Base-by-base conservation (phyloP, 345 rosid genomes). In the Tarenaya hassleriana region DNA sequence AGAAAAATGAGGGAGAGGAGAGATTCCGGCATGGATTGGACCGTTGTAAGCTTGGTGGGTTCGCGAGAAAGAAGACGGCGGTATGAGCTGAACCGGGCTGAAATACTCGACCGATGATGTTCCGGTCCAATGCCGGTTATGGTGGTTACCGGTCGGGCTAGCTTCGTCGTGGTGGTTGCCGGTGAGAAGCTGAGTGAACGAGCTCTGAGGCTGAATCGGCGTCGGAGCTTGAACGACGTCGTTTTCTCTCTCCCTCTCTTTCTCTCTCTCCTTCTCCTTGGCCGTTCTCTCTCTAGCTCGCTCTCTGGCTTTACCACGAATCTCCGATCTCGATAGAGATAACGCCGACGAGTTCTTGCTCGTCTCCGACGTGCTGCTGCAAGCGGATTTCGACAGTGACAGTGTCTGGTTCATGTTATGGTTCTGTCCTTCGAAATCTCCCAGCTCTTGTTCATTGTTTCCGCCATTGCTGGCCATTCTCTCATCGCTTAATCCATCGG, bases 301-400 rank as follows among this genome's bases (percentile, higher is more conserved):
- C 46, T 84, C 95, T 0, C 96, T 58, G 0, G 88, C 89, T 64
- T 69, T 82, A 0, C 63, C 86, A 8, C 94, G 85, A 58, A 71
- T 48, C 63, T 83, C 96, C 0, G 95, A 72, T 60, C 80, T 68
- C 0, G 94, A 77, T 9, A 92, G 77, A 17, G 98, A 87, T 55
- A 87, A 57, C n/a, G 82, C 74, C 0, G 57, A n/a, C 11, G 96
- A 87, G 9, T 88, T 86, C 66, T 79, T 85, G 60, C 95, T 82
- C 4, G 86, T 85, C 68, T 92, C 98, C 0, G 98, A 92, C 29
- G 78, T 88, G 63, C 98, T 84, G 39, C 98, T 92, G 37, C 91
- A 82, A 61, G 88, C 95, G 37, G 98, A 82, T 72, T 79, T 91
- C 21, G 84, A 79, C 55, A 82, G 14, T 1, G 82, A 77, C 8